Conservation (phyloP, 192 early-diverging fungal genomes). For the Backusella psychrophila region DNA sequence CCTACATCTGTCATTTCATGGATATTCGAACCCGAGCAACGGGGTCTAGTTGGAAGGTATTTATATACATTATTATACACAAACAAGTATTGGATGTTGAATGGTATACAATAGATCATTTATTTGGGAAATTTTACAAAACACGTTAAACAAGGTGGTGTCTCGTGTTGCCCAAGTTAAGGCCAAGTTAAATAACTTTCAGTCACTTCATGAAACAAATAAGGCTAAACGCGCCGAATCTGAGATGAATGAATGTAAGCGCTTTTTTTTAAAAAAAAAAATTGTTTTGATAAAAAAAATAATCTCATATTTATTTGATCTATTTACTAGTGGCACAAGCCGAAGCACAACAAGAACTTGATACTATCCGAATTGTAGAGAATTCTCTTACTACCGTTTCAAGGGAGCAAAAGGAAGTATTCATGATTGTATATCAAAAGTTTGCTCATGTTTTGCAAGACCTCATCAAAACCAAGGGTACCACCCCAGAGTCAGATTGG, state of each 20-base stretch:
- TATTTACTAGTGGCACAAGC: slow-evolving; percentile 22
- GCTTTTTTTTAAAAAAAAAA: not conserved
- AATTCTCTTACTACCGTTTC: slow-evolving; percentile 64
- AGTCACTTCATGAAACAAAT: slow-evolving; percentile 27
- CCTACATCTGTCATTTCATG: slow-evolving; percentile 77
- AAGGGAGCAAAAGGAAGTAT: slow-evolving; percentile 81
- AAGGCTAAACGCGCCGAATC: slow-evolving; percentile 30
- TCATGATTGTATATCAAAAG: slow-evolving; percentile 69
- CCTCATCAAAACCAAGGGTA: slow-evolving; percentile 31
- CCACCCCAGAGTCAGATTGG: slow-evolving; percentile 29
- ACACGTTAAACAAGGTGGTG: slow-evolving; percentile 83
- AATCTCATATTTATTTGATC: not conserved
- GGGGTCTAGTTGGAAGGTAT: slow-evolving; percentile 41
- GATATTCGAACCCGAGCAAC: slow-evolving; percentile 63
- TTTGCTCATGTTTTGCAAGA: slow-evolving; percentile 53
- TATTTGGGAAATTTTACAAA: slow-evolving; percentile 85
- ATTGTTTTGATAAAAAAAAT: not conserved
- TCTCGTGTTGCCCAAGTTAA: slow-evolving; percentile 73
- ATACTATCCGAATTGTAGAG: slow-evolving; percentile 54
- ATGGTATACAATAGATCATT: slow-evolving; percentile 47
- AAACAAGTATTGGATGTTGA: too few relatives aligned
- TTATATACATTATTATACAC: not conserved
- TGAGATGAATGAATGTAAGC: slow-evolving; percentile 20
- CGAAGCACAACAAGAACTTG: slow-evolving; percentile 40
- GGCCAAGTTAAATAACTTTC: slow-evolving; percentile 45